Base-by-base conservation (phyloP, 495 filamentous ascomycete genomes). In the Xylaria scruposa region DNA sequence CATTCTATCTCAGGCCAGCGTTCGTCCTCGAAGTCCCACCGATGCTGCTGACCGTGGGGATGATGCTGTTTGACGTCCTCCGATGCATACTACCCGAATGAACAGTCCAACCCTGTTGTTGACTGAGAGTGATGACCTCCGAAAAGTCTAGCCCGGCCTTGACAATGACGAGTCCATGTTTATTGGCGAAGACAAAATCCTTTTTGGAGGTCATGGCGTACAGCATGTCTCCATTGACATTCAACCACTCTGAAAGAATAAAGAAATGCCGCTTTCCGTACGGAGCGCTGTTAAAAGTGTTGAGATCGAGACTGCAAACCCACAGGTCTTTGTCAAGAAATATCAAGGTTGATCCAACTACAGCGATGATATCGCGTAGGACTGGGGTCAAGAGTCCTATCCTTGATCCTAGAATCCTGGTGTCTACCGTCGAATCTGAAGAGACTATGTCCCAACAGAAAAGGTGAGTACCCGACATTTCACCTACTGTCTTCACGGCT, bases 321-420 rank as follows among this genome's bases (percentile, higher is more conserved):
- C 78, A 80, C 3, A 76, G 71, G 29, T 77, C 68, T 54, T 62
- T 49, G 31, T 80, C 75, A 3, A 78, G 51, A 51, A 80, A 77
- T 24, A 78, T 13, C 8, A 80, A 21, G 1, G 73, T 80, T 10
- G 77, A 73, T 12, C 78, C 69, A 12, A 78, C n/a, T 2, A 78
- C 44, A 2, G 65, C 13, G 5, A 61, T 33, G 9, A 74, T 64
- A 26, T 53, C 49, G 5, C 46, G 26, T 24, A 33, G 15, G 7
- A n/a, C 4, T 24, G 8, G 17, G 31, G 13, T 54, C 40, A 31
- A 60, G 47, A 17, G 76, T 62, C 60, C 60, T n/a, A 62, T 62
- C 36, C 38, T 62, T 40, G 60, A 62, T 44, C 60, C 60, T 62
- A 62, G 38, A 62, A 62, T 62, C 38, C 21, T 62, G 31, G 56